Conservation (phyloP, 2,329 filamentous ascomycete genomes). For the Akanthomyces muscarius region DNA sequence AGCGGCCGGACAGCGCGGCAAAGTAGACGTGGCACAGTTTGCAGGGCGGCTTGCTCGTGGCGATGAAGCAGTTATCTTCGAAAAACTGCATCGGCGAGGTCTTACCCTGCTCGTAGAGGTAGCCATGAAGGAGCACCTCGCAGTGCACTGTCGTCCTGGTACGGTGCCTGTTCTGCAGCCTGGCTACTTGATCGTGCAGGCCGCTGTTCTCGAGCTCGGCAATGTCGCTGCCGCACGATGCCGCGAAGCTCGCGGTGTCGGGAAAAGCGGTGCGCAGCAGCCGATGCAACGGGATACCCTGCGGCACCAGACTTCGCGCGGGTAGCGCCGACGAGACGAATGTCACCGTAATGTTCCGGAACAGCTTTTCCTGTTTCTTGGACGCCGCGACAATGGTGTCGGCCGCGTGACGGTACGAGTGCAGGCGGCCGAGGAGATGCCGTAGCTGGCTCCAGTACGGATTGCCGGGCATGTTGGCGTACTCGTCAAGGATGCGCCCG, state of each 20-base stretch:
- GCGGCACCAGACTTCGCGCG: background rate
- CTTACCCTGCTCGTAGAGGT: slow-evolving; percentile 15
- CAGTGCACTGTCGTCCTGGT: slow-evolving; percentile 30
- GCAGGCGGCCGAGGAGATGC: slow-evolving; percentile 25
- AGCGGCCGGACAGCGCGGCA: slow-evolving; percentile 12
- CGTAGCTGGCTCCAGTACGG: slow-evolving; percentile 19
- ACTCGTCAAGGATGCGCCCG: background rate
- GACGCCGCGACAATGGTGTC: slow-evolving; percentile 17
- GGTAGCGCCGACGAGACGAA: background rate
- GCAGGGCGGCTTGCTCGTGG: slow-evolving; percentile 34
- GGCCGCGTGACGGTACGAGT: slow-evolving; percentile 24
- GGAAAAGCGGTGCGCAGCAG: background rate
- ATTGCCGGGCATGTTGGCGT: slow-evolving; percentile 19
- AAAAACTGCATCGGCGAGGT: slow-evolving; percentile 24
- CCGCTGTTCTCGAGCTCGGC: slow-evolving; percentile 17
- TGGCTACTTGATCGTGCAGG: background rate
- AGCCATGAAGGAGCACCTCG: slow-evolving; percentile 27
- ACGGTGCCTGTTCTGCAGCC: slow-evolving; percentile 14
- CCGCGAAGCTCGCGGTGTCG: background rate
- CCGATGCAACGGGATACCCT: background rate
- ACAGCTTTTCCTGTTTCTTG: slow-evolving; percentile 24
- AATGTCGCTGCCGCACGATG: background rate
- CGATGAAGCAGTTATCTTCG: slow-evolving; percentile 30
- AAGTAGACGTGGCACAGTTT: slow-evolving; percentile 33
- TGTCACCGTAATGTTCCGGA: background rate